Percentiles rank a stretch among this genome's conserved stretches.
phyloP scores from a whole-genome alignment of 345 rosid species.

The Gynandropsis gynandra region DNA sequence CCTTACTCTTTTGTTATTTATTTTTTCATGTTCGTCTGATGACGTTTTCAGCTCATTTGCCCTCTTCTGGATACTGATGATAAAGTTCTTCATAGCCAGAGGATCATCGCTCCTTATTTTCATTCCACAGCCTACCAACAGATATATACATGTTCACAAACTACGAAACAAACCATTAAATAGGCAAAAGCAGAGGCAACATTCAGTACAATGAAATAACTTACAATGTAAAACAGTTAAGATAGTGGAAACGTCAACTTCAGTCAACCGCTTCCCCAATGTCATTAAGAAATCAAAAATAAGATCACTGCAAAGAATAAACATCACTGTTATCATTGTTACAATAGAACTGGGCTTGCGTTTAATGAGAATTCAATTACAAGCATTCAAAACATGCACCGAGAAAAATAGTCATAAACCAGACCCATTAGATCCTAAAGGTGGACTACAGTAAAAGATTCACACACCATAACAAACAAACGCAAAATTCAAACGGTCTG shows the following conservation, averaged over 20 bases:
- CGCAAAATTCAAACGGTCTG: too few species aligned
- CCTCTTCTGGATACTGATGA: constrained; percentile 65
- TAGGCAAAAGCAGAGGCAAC: not conserved
- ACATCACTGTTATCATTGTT: not conserved
- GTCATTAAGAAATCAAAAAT: constrained; percentile 70
- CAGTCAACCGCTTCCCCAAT: constrained; percentile 62
- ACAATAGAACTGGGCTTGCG: too few species aligned
- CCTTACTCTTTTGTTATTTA: constrained; percentile 55
- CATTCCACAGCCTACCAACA: constrained; percentile 77
- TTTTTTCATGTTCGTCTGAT: constrained; percentile 32
- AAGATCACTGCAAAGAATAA: constrained; percentile 61
- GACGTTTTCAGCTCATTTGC: constrained; percentile 62
- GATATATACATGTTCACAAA: constrained; percentile 9
- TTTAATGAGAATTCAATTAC: too few species aligned
- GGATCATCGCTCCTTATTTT: constrained; percentile 91
- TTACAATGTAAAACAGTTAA: constrained; percentile 76
- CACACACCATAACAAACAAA: too few species aligned
- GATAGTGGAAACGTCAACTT: constrained; percentile 73
- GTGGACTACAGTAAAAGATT: too few species aligned
- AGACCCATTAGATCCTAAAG: too few species aligned
- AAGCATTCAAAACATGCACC: too few species aligned
- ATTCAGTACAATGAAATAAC: constrained; percentile 12
- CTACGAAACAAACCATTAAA: constrained; percentile 3
- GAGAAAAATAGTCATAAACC: too few species aligned
- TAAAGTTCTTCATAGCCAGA: constrained; percentile 70